Percentiles rank a stretch among this genome's conserved stretches.
These are phyloP conservation scores for Trichodelitschia bisporula DNA, from an alignment of 495 filamentous ascomycete genomes.

Conservation along the genomic window DNA sequence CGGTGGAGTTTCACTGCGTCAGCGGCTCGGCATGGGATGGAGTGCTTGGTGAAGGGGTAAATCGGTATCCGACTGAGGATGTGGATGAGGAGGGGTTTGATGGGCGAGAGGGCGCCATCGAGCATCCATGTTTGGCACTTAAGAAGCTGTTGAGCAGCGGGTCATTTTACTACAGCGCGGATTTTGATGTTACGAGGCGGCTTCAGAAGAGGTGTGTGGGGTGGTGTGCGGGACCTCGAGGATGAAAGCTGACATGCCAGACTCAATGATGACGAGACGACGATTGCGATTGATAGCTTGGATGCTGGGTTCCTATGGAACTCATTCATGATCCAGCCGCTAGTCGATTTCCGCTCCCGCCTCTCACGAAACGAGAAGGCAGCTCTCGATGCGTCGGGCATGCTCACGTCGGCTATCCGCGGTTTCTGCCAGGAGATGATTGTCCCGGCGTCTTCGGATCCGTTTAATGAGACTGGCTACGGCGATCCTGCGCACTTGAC, in stretches of 20 bases:
- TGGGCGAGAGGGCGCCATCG: constrained; percentile 38
- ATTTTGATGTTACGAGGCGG: constrained; percentile 88
- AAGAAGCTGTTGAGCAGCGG: constrained; percentile 82
- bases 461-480: constrained; percentile 21
- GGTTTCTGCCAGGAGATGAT: constrained; percentile 71
- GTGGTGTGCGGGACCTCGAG: not conserved
- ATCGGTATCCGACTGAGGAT: constrained; percentile 25
- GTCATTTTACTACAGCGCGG: constrained; percentile 93
- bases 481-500: constrained; percentile 69
- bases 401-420: constrained; percentile 81
- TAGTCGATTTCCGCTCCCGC: constrained; percentile 67
- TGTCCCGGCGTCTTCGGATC: constrained; percentile 41
- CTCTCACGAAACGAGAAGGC: constrained; percentile 45
- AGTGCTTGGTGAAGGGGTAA: constrained; percentile 34
- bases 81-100: constrained; percentile 23
- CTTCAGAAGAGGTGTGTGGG: constrained; percentile 59
- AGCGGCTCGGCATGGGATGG: constrained; percentile 65
- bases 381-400: constrained; percentile 57
- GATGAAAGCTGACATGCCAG: constrained; percentile 1
- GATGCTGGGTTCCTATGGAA: constrained; percentile 93
- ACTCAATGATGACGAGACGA: constrained; percentile 13
- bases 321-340: constrained; percentile 84
- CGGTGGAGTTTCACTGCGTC: constrained; percentile 81
- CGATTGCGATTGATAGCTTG: constrained; percentile 24
- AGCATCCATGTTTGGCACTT: constrained; percentile 72